Conservation (phyloP, 2,329 filamentous ascomycete genomes). For the Colletotrichum sp. region DNA sequence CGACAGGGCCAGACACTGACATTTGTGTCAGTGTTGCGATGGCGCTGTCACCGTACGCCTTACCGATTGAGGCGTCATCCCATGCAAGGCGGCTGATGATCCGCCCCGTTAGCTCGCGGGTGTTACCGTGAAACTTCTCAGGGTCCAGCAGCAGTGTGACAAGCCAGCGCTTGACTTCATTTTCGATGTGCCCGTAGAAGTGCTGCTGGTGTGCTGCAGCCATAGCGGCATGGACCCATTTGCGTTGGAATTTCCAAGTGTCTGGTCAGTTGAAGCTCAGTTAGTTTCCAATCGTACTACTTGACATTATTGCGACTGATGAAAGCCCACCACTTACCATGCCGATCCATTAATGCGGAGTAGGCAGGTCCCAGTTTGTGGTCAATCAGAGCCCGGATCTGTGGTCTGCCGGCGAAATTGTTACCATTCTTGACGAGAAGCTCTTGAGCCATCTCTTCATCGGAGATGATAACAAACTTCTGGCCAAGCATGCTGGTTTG, state of each 20-base stretch:
- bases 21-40: slow-evolving; percentile 53
- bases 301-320: not conserved
- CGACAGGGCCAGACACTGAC: slow-evolving; percentile 56
- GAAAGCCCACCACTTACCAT: slow-evolving; percentile 39
- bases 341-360: slow-evolving; percentile 55
- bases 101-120: slow-evolving; percentile 54
- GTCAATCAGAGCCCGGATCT: slow-evolving; percentile 52
- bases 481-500: slow-evolving; percentile 43
- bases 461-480: slow-evolving; percentile 50
- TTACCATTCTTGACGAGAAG: slow-evolving; percentile 54
- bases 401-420: slow-evolving; percentile 54
- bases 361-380: slow-evolving; percentile 55
- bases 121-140: slow-evolving; percentile 47
- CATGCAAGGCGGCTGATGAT: slow-evolving; percentile 55
- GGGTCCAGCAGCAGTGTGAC: slow-evolving; percentile 52
- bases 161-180: slow-evolving; percentile 49
- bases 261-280: slow-evolving; percentile 32
- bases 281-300: not conserved
- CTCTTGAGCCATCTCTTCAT: slow-evolving; percentile 53
- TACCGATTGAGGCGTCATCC: slow-evolving; percentile 53
- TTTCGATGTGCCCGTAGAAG: slow-evolving; percentile 55
- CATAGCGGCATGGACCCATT: slow-evolving; percentile 58
- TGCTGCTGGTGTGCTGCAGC: slow-evolving; percentile 40
- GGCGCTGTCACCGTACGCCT: slow-evolving; percentile 49
- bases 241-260: slow-evolving; percentile 52